Conservation (phyloP, 371 early-diverging fungal genomes). For the Mortierella sp. region DNA sequence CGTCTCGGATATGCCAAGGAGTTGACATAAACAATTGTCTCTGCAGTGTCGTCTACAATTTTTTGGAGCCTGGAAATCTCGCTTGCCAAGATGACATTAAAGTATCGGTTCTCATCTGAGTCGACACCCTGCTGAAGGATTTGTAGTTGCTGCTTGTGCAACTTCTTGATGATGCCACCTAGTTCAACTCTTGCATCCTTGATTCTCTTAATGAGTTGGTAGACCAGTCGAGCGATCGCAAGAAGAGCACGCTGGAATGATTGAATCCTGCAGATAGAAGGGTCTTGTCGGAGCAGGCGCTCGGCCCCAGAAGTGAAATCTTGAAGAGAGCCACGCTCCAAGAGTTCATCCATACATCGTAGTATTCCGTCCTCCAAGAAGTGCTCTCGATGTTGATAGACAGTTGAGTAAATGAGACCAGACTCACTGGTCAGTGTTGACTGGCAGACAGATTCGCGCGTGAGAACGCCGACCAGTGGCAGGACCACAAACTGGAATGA, state of each 20-base stretch:
- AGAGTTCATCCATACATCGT: constrained; percentile 26
- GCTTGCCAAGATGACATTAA: constrained; percentile 19
- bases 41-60: constrained; percentile 27
- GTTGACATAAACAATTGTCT: background rate
- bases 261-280: constrained; percentile 10
- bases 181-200: constrained; percentile 31
- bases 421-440: constrained; percentile 33
- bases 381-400: constrained; percentile 20
- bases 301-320: background rate
- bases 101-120: constrained; percentile 19
- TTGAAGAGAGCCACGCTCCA: constrained; percentile 16
- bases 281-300: background rate
- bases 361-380: constrained; percentile 40
- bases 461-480: constrained; percentile 53
- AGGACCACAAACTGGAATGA: constrained; percentile 55
- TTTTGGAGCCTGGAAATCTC: constrained; percentile 13
- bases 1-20: background rate
- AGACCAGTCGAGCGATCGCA: constrained; percentile 45
- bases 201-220: constrained; percentile 42
- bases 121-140: background rate
- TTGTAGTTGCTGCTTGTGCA: background rate
- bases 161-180: background rate
- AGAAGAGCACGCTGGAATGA: constrained; percentile 43
- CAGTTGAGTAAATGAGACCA: constrained; percentile 28
- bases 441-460: constrained; percentile 41